A percentile compares a stretch with the other conserved stretches of the same genome.
Evolutionary conservation across 2,329 filamentous ascomycete genomes (phyloP).

Genomic region (Pseudogymnoascus sp.): DNA sequence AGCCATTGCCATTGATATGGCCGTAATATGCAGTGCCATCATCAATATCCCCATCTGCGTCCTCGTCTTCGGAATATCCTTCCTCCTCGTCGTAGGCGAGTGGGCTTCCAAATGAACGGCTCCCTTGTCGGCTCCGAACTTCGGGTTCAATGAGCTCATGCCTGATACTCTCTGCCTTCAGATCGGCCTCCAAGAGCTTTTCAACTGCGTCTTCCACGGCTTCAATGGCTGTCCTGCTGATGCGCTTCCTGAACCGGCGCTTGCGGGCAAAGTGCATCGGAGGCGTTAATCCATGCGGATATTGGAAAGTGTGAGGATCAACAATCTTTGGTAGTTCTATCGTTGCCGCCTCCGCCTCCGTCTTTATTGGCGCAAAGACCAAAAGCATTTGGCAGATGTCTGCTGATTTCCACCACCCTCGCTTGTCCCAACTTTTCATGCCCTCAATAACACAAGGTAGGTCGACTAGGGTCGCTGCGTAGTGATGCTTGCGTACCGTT

Average conservation of each 20-base stretch:
- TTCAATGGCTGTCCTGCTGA: slow-evolving; percentile 49
- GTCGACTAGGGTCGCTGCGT: slow-evolving; percentile 62
- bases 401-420: slow-evolving; percentile 65
- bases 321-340: slow-evolving; percentile 25
- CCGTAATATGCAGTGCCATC: slow-evolving; percentile 32
- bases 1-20: slow-evolving; percentile 18
- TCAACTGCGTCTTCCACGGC: slow-evolving; percentile 52
- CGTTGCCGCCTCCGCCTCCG: slow-evolving; percentile 42
- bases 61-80: slow-evolving; percentile 30
- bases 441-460: slow-evolving; percentile 64
- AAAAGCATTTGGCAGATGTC: slow-evolving; percentile 72
- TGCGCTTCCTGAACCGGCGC: slow-evolving; percentile 50
- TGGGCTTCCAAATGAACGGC: slow-evolving; percentile 24
- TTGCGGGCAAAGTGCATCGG: slow-evolving; percentile 54
- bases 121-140: slow-evolving; percentile 22
- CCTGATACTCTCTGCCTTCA: slow-evolving; percentile 32
- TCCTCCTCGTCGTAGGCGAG: slow-evolving; percentile 30
- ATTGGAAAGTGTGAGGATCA: slow-evolving; percentile 29
- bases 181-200: slow-evolving; percentile 42
- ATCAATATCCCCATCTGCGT: slow-evolving; percentile 34
- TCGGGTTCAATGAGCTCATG: slow-evolving; percentile 37
- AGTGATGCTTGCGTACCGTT: slow-evolving; percentile 52
- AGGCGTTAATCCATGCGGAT: slow-evolving; percentile 52
- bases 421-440: slow-evolving; percentile 70
- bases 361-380: slow-evolving; percentile 53